Base-by-base conservation (phyloP, 78 protist genomes). In the Chrysochromulina parva region DNA sequence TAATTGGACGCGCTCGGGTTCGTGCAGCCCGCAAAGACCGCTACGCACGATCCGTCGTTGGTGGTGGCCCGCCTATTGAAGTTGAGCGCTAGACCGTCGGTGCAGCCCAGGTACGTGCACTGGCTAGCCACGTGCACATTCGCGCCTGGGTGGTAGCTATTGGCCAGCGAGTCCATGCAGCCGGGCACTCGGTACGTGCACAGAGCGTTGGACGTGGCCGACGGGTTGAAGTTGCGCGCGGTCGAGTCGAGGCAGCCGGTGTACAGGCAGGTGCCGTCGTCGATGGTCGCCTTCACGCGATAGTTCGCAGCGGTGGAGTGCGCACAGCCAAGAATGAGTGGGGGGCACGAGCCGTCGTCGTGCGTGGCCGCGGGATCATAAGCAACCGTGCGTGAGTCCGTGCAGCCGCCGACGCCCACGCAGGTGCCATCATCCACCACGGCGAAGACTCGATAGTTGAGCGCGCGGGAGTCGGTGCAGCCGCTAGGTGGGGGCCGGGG, bases 31-130 rank as follows among this genome's bases (percentile, higher is more conserved):
- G n/a, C n/a, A n/a, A n/a, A n/a, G n/a, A n/a, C n/a, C n/a, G n/a
- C n/a, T n/a, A n/a, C n/a, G n/a, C n/a, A n/a, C n/a, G n/a, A n/a
- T n/a, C n/a, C n/a, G n/a, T n/a, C n/a, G n/a, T 80, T 65, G 19
- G 50, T 13, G 86, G 52, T 55, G 66, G 86, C 86, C 17, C 0
- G 50, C 1, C 47, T 5, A 10, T 80, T 65, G 38, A 54, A 80
- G 65, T 80, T 80, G 62, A 80, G 5, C 59, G 86, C 86, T 6
- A 3, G 1, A 2, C 66, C 19, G 65, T 80, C 86, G 62, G 65
- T 80, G 86, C 86, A 80, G 59, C 86, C 86, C 28, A 4, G 5
- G 86, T 57, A 80, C 50, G 86, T 6, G n/a, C n/a, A 54, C 6
- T 4, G 4, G 11, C 62, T 13, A 58, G 6, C 6, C 22, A 6